phyloP scores from a whole-genome alignment of 257 asterid genomes.

The Capsicum rhomboideum region DNA sequence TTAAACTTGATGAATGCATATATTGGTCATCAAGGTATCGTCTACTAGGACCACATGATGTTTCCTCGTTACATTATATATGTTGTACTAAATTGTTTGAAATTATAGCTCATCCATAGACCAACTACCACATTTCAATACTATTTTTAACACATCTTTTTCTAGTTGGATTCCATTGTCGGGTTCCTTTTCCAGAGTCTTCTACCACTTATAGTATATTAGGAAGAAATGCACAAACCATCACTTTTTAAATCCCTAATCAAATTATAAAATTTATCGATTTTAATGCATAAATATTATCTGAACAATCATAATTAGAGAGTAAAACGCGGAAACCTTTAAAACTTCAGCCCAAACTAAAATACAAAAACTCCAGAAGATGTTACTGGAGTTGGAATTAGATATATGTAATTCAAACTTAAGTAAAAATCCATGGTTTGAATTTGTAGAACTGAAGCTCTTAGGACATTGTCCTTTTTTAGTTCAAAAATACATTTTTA shows the following conservation, averaged over 20 bases:
- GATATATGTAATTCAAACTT: neutral
- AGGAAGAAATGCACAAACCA: neutral
- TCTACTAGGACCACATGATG: neutral
- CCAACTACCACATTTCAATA: neutral
- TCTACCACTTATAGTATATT: neutral
- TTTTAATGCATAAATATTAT: neutral
- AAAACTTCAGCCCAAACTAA: no score
- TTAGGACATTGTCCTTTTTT: no score
- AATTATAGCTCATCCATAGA: neutral
- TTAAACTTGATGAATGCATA: neutral
- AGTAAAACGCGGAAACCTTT: neutral
- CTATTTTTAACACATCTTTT: neutral
- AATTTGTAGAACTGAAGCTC: no score
- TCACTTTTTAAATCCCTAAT: neutral
- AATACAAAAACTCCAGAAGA: neutral
- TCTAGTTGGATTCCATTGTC: neutral
- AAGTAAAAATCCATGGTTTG: no score
- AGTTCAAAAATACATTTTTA: no score
- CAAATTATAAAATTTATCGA: neutral
- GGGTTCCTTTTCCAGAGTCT: neutral
- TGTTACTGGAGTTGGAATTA: no score
- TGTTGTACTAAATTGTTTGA: neutral
- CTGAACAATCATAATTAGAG: neutral
- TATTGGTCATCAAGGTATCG: neutral
- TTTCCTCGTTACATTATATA: neutral